Base-by-base conservation (phyloP, 148 eudicot genomes). In the Fagopyrum esculentum region DNA sequence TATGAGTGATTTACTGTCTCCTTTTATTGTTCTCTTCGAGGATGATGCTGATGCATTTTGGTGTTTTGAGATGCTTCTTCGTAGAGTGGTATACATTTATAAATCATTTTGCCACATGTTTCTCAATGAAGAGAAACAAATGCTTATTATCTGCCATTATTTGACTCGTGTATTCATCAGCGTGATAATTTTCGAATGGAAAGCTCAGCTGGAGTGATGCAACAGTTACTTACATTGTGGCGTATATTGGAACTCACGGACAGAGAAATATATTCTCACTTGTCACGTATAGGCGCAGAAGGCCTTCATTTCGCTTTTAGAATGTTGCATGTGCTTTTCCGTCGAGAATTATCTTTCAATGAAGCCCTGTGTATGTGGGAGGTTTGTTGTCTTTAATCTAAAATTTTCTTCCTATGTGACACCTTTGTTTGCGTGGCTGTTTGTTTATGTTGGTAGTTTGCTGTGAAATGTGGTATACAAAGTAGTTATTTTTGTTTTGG, bases 361-460 rank as follows among this genome's bases (percentile, higher is more conserved):
- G 98, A 94, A 81, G 90, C 90, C 70, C 98, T 94, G 78, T 83
- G 88, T 83, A 90, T 94, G 98, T 94, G 98, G 98, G 98, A 94
- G 98, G 98, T 94, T 86, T 84, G 98, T 88, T 79, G 84, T 82
- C 78, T 48, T 76, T 9, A 19, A 57, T 15, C 63, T 57, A 29
- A 57, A 5, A 17, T 57, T 56, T 19, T 55, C 59, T 55, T 55
- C 59, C 30, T 19, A 35, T 35, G 40, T 35, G 40, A 35, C 40
- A 35, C 40, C 40, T 35, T 35, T 35, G 40, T 35, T 35, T 35
- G 40, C 2, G 40, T 35, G 40, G 40, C 40, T 22, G 26, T 22
- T 2, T 35, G 40, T 35, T 35, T 35, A 35, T 35, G 40, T 35
- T 35, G 40, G 40, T 35, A 35, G 40, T 35, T 35, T 35, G 40